Evolutionary conservation across 805 yeast species (phyloP), one percentile per base, ranked within the genome.

Genomic region (Lipomyces mesembrius): DNA sequence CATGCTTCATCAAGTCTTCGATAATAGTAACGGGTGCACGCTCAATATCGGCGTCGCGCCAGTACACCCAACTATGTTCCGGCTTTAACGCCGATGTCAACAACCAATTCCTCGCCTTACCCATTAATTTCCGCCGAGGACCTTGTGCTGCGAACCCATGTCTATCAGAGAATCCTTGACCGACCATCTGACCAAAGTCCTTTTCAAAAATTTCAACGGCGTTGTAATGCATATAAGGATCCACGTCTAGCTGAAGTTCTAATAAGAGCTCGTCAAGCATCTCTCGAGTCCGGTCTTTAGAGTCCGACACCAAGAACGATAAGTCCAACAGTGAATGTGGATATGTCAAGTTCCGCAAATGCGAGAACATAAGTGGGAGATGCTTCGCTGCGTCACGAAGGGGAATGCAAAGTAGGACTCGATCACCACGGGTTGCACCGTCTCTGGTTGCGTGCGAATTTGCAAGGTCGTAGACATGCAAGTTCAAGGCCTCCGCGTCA

Each of bases 21-120:
- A 93, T 78, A 68, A 93, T 86, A 0, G 97, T 88, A 0, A 88
- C 83, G 3, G 97, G 96, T 37, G 89, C 87, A 0, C 93, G 88
- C 77, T 93, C 97, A n/a, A 94, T 97, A 78, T 94, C 98, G 12
- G 95, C 97, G 80, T 94, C 98, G 78, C 98, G 83, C 98, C 98
- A 94, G 77, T 93, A 92, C 7, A 94, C 97, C 90, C 93, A 92
- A 7, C 96, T 87, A 77, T 94, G 98, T 77, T 94, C 88, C 0
- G 98, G 98, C 77, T 88, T 88, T 60, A 94, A 78, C 1, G 97
- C 96, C 6, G 89, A 92, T 0, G 94, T 81, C 76, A 92, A 85
- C 55, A 94, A 80, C 98, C 98, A 94, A 78, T 94, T 94, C 77
- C 98, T 84, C 5, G 98, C 98, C 66, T 92, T 83, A 3, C 96